Percentiles rank a stretch among this genome's conserved stretches.
Evolutionary conservation across 2,329 filamentous ascomycete genomes (phyloP).

Genomic region (Curvularia sp.): DNA sequence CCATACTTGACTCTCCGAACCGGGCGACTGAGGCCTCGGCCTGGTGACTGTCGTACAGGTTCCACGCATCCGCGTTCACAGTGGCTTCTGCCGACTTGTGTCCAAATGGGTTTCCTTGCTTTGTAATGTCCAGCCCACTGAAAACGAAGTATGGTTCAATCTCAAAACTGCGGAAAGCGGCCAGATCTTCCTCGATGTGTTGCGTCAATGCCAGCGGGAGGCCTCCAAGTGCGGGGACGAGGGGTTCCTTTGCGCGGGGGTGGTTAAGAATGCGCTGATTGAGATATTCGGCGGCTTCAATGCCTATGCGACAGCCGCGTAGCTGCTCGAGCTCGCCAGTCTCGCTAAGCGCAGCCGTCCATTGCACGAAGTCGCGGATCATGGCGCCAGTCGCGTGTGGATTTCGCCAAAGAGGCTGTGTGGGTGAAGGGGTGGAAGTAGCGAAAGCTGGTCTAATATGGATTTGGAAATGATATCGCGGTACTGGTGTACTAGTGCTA

Average conservation of each 20-base stretch:
- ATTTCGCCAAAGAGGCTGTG: slow-evolving; percentile 3
- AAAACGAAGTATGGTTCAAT: slow-evolving; percentile 91
- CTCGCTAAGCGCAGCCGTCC: slow-evolving; percentile 62
- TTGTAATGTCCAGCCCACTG: slow-evolving; percentile 81
- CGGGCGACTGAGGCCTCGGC: slow-evolving; percentile 81
- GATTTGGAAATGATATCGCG: not conserved
- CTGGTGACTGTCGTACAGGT: slow-evolving; percentile 80
- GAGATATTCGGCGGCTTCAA: slow-evolving; percentile 91
- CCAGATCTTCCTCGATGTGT: slow-evolving; percentile 78
- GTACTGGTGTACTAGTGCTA: not conserved
- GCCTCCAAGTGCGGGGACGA: slow-evolving; percentile 88
- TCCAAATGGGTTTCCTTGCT: slow-evolving; percentile 66
- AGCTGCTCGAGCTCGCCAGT: slow-evolving; percentile 72
- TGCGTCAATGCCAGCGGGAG: slow-evolving; percentile 78
- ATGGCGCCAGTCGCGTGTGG: slow-evolving; percentile 41
- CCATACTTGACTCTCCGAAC: slow-evolving; percentile 82
- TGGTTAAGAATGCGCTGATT: slow-evolving; percentile 69
- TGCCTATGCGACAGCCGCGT: slow-evolving; percentile 76
- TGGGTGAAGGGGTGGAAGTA: slow-evolving; percentile 5
- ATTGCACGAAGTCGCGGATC: slow-evolving; percentile 62
- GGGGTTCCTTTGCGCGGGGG: slow-evolving; percentile 74
- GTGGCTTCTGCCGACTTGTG: slow-evolving; percentile 69
- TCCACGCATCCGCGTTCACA: slow-evolving; percentile 83
- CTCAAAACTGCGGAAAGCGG: slow-evolving; percentile 71
- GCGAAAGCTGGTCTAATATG: not conserved